A percentile compares a stretch with the other conserved stretches of the same genome.
Evolutionary conservation across 345 rosid genomes (phyloP).

Genomic region (Hibiscus tridactylites): DNA sequence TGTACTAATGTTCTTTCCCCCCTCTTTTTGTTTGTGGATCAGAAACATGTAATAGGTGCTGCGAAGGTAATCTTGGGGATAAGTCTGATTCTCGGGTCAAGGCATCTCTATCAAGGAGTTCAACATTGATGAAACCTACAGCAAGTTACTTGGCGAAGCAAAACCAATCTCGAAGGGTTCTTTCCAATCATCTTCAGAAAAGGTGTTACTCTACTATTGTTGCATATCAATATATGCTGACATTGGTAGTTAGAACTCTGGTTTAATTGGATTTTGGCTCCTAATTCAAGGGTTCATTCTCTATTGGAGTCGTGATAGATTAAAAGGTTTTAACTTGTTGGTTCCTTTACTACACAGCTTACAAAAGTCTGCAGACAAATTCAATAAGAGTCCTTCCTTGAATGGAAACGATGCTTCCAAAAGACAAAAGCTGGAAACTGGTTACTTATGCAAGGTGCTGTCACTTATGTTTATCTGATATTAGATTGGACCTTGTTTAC

Average conservation of each 20-base stretch:
- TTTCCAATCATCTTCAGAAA: slow-evolving; percentile 31
- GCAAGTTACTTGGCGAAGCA: slow-evolving; percentile 79
- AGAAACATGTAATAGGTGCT: slow-evolving; percentile 10
- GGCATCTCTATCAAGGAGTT: slow-evolving; percentile 29
- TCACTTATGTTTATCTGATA: background rate
- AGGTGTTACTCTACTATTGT: slow-evolving; percentile 21
- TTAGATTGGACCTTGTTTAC: background rate
- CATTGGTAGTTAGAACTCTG: background rate
- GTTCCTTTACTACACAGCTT: slow-evolving; percentile 28
- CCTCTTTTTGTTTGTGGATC: slow-evolving; percentile 17
- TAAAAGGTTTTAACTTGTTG: background rate
- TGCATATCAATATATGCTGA: background rate
- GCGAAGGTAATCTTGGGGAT: slow-evolving; percentile 14
- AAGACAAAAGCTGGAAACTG: slow-evolving; percentile 79
- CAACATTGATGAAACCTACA: slow-evolving; percentile 77
- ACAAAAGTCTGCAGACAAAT: slow-evolving; percentile 23
- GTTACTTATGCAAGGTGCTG: slow-evolving; percentile 61
- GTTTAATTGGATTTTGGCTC: background rate
- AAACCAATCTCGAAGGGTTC: slow-evolving; percentile 32
- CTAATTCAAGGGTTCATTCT: background rate
- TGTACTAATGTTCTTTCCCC: background rate
- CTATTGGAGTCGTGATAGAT: background rate
- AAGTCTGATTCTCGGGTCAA: slow-evolving; percentile 15
- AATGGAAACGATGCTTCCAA: slow-evolving; percentile 43
- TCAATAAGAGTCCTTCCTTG: slow-evolving; percentile 28